Conservation (phyloP, 1,284 basidiomycete species). For the Leucoagaricus sp. region DNA sequence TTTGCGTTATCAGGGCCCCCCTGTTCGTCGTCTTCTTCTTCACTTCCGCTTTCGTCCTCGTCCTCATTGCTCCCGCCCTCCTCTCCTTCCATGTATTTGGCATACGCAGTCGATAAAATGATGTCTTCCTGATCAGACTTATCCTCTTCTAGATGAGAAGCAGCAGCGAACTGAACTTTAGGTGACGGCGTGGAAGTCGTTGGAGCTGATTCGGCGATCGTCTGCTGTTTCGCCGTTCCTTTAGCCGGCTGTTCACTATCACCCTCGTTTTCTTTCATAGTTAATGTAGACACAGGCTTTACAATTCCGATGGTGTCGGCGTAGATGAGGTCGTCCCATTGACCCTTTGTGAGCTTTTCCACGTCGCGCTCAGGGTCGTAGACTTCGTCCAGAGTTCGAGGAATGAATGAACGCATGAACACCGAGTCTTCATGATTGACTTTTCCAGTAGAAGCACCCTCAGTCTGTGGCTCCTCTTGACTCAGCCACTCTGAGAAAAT, state of each 20-base stretch:
- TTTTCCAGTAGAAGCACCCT: constrained; percentile 23
- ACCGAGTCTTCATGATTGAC: constrained; percentile 79
- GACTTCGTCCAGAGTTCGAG: constrained; percentile 89
- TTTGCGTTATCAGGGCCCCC: constrained; percentile 31
- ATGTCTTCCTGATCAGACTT: constrained; percentile 28
- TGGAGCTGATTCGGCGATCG: constrained; percentile 7
- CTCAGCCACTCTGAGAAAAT: constrained; percentile 55
- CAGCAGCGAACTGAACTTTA: not conserved
- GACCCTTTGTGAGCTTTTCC: constrained; percentile 69
- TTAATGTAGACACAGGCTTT: constrained; percentile 26
- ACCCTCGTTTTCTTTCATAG: constrained; percentile 14
- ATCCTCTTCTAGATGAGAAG: constrained; percentile 23
- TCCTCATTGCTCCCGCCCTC: constrained; percentile 34
- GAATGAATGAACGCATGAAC: constrained; percentile 89
- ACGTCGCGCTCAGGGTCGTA: constrained; percentile 92
- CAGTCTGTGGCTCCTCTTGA: constrained; percentile 25
- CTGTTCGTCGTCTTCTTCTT: constrained; percentile 27
- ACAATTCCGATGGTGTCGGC: constrained; percentile 82
- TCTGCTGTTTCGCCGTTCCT: constrained; percentile 14
- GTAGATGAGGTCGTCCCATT: constrained; percentile 79
- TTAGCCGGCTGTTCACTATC: constrained; percentile 15
- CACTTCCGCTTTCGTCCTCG: constrained; percentile 28
- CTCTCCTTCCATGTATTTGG: constrained; percentile 30
- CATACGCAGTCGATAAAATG: constrained; percentile 23
- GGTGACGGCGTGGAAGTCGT: constrained; percentile 1